Conservation (phyloP, 306 rosid genomes). For the Dalbergia cochinchinensis region DNA sequence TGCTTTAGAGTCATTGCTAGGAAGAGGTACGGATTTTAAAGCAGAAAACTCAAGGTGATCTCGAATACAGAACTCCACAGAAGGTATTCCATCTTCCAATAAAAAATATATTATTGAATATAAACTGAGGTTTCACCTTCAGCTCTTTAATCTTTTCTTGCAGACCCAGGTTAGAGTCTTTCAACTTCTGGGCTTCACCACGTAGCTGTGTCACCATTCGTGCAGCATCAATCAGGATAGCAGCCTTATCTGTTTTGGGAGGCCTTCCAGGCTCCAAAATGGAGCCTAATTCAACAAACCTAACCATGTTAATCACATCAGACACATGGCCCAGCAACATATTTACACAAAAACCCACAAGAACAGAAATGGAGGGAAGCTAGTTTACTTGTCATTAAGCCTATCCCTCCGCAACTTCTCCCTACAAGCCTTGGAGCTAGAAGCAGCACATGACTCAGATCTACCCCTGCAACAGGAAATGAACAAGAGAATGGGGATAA, state of each 20-base stretch:
- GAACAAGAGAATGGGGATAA: slow-evolving; percentile 54
- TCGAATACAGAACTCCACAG: slow-evolving; percentile 39
- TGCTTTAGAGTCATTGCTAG: slow-evolving; percentile 20
- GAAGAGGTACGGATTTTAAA: not conserved
- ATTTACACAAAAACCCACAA: not conserved
- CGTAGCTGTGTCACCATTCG: slow-evolving; percentile 92
- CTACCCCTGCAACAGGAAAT: slow-evolving; percentile 69
- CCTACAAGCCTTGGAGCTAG: slow-evolving; percentile 96
- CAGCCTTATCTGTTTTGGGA: slow-evolving; percentile 92
- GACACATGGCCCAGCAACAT: slow-evolving; percentile 24
- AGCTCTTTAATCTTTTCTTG: slow-evolving; percentile 96
- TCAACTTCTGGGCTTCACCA: slow-evolving; percentile 87
- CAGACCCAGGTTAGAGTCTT: slow-evolving; percentile 85
- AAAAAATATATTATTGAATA: not conserved
- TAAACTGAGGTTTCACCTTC: slow-evolving; percentile 60
- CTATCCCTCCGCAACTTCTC: slow-evolving; percentile 96
- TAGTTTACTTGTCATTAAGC: slow-evolving; percentile 89
- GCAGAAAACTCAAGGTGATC: slow-evolving; percentile 13
- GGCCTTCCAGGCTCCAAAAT: slow-evolving; percentile 84
- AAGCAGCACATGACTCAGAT: slow-evolving; percentile 70
- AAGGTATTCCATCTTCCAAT: slow-evolving; percentile 61
- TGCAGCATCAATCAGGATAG: slow-evolving; percentile 84
- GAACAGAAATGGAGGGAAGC: slow-evolving; percentile 8
- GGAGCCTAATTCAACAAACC: slow-evolving; percentile 90
- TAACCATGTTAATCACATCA: slow-evolving; percentile 55